These are phyloP conservation scores for Cryphonectria parasitica DNA, from an alignment of 2,329 filamentous ascomycete genomes.

Conservation along the genomic window DNA sequence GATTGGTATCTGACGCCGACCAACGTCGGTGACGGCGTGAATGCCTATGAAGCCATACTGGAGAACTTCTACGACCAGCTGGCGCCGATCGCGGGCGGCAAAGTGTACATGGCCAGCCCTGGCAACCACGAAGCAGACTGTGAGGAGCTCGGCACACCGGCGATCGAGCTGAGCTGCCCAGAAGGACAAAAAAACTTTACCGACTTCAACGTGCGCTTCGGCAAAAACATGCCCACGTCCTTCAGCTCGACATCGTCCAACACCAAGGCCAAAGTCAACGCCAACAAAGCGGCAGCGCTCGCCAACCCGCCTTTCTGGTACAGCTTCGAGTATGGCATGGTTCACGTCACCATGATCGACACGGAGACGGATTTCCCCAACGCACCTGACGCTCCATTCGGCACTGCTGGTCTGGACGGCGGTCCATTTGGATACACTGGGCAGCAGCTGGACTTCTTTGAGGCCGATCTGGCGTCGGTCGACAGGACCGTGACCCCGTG, in stretches of 20 bases:
- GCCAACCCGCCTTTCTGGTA: slow-evolving; percentile 62
- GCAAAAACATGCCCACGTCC: slow-evolving; percentile 53
- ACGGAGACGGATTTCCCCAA: slow-evolving; percentile 60
- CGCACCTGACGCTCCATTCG: slow-evolving; percentile 50
- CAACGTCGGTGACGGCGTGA: slow-evolving; percentile 51
- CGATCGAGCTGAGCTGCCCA: slow-evolving; percentile 43
- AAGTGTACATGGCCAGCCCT: slow-evolving; percentile 59
- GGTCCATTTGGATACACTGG: slow-evolving; percentile 53
- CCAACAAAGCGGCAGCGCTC: slow-evolving; percentile 49
- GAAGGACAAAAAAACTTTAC: slow-evolving; percentile 64
- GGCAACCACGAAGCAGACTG: slow-evolving; percentile 65
- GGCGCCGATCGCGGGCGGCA: slow-evolving; percentile 55
- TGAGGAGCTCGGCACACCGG: slow-evolving; percentile 41
- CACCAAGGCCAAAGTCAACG: slow-evolving; percentile 45
- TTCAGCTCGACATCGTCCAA: slow-evolving; percentile 54
- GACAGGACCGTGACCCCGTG: slow-evolving; percentile 60
- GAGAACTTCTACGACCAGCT: slow-evolving; percentile 62
- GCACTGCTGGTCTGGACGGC: slow-evolving; percentile 46
- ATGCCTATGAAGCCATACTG: slow-evolving; percentile 60
- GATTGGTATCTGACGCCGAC: slow-evolving; percentile 54
- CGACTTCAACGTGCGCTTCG: slow-evolving; percentile 61
- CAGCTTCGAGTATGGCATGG: slow-evolving; percentile 63
- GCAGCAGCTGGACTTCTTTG: slow-evolving; percentile 59
- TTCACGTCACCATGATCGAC: slow-evolving; percentile 58
- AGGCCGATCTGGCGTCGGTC: slow-evolving; percentile 58